Percentiles rank a stretch among this genome's conserved stretches.
These are phyloP conservation scores for Fusarium continuum DNA, from an alignment of 2,329 filamentous ascomycete genomes.

Conservation along the genomic window DNA sequence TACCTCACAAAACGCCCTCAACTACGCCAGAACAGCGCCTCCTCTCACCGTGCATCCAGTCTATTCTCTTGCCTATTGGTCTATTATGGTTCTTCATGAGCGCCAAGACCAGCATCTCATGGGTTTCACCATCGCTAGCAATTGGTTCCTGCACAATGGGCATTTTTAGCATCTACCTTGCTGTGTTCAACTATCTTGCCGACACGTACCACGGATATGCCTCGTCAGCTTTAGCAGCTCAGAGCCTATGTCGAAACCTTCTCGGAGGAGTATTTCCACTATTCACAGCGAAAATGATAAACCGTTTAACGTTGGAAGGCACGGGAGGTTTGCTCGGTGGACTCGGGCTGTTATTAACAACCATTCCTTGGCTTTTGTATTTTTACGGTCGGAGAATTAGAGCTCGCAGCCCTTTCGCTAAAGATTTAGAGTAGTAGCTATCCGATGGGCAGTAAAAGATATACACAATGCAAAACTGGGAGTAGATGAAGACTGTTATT, in stretches of 20 bases:
- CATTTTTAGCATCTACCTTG: slow-evolving; percentile 74
- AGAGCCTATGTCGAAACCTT: slow-evolving; percentile 88
- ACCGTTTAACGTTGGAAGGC: slow-evolving; percentile 63
- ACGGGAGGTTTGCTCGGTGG: slow-evolving; percentile 72
- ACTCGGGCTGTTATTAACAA: slow-evolving; percentile 64
- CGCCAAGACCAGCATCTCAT: slow-evolving; percentile 59
- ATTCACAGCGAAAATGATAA: slow-evolving; percentile 78
- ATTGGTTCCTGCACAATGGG: slow-evolving; percentile 71
- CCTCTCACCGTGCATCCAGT: slow-evolving; percentile 71
- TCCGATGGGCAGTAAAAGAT: no score
- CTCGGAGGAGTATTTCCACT: slow-evolving; percentile 83
- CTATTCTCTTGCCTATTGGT: slow-evolving; percentile 69
- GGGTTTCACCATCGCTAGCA: slow-evolving; percentile 71
- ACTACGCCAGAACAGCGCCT: slow-evolving; percentile 66
- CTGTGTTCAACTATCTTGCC: slow-evolving; percentile 90
- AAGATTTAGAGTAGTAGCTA: slow-evolving; percentile 8
- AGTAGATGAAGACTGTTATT: no score
- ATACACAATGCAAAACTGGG: no score
- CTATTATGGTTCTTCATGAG: slow-evolving; percentile 78
- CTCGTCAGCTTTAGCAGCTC: slow-evolving; percentile 84
- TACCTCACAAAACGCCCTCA: slow-evolving; percentile 36
- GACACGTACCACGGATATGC: slow-evolving; percentile 88
- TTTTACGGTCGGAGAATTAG: slow-evolving; percentile 71
- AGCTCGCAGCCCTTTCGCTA: slow-evolving; percentile 69
- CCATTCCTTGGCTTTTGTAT: slow-evolving; percentile 73